Conservation (phyloP, 2,329 filamentous ascomycete genomes). For the Arthroderma sp. region DNA sequence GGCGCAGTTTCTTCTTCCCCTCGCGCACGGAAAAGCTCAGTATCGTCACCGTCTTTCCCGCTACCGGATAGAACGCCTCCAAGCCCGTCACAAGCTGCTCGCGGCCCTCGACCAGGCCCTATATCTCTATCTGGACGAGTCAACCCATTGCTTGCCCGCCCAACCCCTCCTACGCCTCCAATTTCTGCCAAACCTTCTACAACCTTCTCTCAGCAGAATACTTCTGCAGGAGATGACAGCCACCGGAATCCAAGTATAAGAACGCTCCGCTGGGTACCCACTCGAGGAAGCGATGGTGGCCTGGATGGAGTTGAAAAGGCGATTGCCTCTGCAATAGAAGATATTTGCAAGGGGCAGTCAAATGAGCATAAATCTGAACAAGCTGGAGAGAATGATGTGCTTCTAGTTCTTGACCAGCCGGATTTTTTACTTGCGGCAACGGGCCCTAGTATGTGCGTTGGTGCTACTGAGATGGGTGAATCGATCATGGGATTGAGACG, state of each 20-base stretch:
- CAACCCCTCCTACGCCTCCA: not conserved
- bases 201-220: not conserved
- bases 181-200: not conserved
- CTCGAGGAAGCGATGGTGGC: not conserved
- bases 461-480: constrained; percentile 39
- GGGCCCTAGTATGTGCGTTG: constrained; percentile 35
- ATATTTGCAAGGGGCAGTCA: not conserved
- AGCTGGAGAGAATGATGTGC: constrained; percentile 24
- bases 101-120: not conserved
- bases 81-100: not conserved
- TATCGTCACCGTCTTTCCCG: not conserved
- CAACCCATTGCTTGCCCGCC: constrained; percentile 1
- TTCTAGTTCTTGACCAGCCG: constrained; percentile 56
- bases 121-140: not conserved
- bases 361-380: constrained; percentile 7
- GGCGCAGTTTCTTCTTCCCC: not conserved
- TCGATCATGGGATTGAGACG: constrained; percentile 50
- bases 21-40: not conserved
- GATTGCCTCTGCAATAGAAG: constrained; percentile 22
- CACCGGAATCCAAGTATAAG: not conserved
- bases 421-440: constrained; percentile 53
- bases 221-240: not conserved
- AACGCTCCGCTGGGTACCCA: not conserved
- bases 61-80: constrained; percentile 4
- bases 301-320: constrained; percentile 27